Conservation (phyloP, 1,284 basidiomycete genomes). For the Fomitopsis schrenkii region DNA sequence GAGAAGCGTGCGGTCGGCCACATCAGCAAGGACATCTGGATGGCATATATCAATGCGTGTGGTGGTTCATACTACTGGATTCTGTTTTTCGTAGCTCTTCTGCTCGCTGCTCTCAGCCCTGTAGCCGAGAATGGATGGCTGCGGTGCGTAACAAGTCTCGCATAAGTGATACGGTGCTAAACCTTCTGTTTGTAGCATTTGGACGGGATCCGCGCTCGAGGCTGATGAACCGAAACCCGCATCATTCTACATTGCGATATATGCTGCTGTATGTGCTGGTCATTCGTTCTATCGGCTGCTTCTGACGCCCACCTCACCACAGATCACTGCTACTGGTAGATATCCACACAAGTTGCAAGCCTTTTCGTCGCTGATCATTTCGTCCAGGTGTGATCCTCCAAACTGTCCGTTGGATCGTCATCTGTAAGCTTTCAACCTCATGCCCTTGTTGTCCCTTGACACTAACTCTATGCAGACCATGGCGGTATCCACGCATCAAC, state of each 20-base stretch:
- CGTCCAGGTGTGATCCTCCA: constrained; percentile 54
- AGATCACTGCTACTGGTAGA: constrained; percentile 41
- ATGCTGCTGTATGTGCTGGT: constrained; percentile 52
- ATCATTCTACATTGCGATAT: constrained; percentile 74
- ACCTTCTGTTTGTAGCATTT: constrained; percentile 38
- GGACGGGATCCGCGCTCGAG: constrained; percentile 53
- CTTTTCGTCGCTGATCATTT: background rate
- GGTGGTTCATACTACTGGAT: constrained; percentile 70
- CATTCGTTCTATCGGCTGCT: background rate
- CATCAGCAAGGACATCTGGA: constrained; percentile 79
- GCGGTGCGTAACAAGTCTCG: constrained; percentile 37
- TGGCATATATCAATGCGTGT: constrained; percentile 71
- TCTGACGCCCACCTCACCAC: background rate
- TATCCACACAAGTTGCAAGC: background rate
- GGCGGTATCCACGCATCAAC: constrained; percentile 70
- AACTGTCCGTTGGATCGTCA: constrained; percentile 64
- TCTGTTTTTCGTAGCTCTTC: constrained; percentile 55
- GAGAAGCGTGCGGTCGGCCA: constrained; percentile 85
- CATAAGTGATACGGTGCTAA: background rate
- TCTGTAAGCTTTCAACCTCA: constrained; percentile 40
- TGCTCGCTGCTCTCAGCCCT: constrained; percentile 68
- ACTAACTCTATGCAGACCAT: constrained; percentile 36
- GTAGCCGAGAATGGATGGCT: constrained; percentile 85
- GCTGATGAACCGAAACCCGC: constrained; percentile 42
- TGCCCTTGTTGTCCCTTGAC: background rate